Percentiles rank a stretch among this genome's conserved stretches.
These are phyloP conservation scores for Alternaria brassicae DNA, from an alignment of 2,329 filamentous ascomycete species.

Conservation along the genomic window DNA sequence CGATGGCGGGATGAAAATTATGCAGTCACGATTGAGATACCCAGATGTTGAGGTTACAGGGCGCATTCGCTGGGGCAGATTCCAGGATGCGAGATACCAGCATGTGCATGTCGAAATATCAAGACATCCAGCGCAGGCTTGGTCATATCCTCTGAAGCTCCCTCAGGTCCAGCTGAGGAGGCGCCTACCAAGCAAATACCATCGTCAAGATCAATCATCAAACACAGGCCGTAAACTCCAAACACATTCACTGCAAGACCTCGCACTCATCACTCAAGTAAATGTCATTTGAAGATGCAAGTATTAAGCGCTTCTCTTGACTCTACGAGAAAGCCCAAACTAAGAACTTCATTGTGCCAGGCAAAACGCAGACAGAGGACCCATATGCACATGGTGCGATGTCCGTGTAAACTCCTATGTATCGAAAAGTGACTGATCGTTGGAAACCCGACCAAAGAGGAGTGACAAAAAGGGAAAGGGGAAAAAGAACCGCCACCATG, in stretches of 20 bases:
- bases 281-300: constrained; percentile 20
- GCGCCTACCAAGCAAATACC: not conserved
- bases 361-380: constrained; percentile 14
- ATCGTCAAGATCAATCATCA: not conserved
- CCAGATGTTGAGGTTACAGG: constrained; percentile 18
- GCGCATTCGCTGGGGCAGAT: constrained; percentile 1
- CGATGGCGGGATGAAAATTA: not conserved
- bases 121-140: not conserved
- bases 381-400: constrained; percentile 27
- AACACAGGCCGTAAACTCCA: not conserved
- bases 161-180: not conserved
- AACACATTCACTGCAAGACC: not conserved
- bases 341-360: constrained; percentile 11
- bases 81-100: not conserved
- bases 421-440: constrained; percentile 19
- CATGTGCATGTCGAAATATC: not conserved
- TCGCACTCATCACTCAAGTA: not conserved
- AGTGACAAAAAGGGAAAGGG: constrained; percentile 20
- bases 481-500: constrained; percentile 16
- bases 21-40: constrained; percentile 30
- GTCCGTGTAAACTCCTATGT: constrained; percentile 29
- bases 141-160: not conserved
- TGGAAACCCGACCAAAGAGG: constrained; percentile 10
- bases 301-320: constrained; percentile 36
- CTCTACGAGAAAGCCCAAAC: constrained; percentile 16